phyloP scores from a whole-genome alignment of 2,329 filamentous ascomycete species.

The Lanzia echinophila region DNA sequence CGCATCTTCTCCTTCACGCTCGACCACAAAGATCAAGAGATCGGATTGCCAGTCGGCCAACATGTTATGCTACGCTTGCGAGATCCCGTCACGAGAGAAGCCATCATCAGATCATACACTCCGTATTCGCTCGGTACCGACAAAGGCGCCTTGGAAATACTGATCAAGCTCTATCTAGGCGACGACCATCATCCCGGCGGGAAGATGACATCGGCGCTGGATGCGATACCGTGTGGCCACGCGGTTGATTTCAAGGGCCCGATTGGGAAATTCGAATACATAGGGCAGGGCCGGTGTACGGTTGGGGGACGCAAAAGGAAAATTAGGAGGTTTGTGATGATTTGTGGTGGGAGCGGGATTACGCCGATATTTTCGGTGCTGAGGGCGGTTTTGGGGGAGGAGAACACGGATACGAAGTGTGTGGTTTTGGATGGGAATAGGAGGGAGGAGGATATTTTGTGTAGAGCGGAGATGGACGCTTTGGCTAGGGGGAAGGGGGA shows the following conservation, averaged over 20 bases:
- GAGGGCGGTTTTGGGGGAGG: slow-evolving; percentile 60
- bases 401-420: slow-evolving; percentile 64
- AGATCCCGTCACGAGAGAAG: slow-evolving; percentile 62
- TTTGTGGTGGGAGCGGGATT: slow-evolving; percentile 82
- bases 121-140: slow-evolving; percentile 62
- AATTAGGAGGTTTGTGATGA: slow-evolving; percentile 71
- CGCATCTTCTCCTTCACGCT: slow-evolving; percentile 76
- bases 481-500: slow-evolving; percentile 48
- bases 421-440: slow-evolving; percentile 75
- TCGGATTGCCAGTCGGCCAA: slow-evolving; percentile 78
- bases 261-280: slow-evolving; percentile 77
- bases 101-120: slow-evolving; percentile 81
- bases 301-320: slow-evolving; percentile 50
- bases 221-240: slow-evolving; percentile 64
- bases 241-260: slow-evolving; percentile 82
- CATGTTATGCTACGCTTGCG: slow-evolving; percentile 79
- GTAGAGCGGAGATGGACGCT: slow-evolving; percentile 62
- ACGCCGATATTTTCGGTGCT: slow-evolving; percentile 88
- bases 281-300: slow-evolving; percentile 56
- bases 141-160: slow-evolving; percentile 61
- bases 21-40: slow-evolving; percentile 59
- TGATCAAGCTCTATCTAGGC: slow-evolving; percentile 77
- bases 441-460: slow-evolving; percentile 74
- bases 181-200: slow-evolving; percentile 54
- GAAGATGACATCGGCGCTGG: slow-evolving; percentile 75